phyloP scores from a whole-genome alignment of 345 rosid species.

The Syzygium grande region DNA sequence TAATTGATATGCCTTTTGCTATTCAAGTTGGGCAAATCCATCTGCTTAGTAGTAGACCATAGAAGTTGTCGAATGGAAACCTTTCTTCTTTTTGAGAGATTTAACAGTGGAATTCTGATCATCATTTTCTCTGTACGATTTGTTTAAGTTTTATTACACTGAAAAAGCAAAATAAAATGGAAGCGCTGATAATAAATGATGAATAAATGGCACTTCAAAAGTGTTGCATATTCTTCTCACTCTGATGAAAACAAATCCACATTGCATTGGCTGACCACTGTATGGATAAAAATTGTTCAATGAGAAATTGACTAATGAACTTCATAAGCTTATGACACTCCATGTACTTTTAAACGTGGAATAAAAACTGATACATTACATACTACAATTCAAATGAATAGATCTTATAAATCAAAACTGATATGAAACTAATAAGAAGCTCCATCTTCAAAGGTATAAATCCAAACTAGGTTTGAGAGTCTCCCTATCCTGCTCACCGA shows the following conservation, averaged over 20 bases:
- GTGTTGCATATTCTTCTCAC: too few species aligned
- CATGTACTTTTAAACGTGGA: not conserved
- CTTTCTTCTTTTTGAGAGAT: not conserved
- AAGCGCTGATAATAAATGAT: not conserved
- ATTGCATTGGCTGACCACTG: too few species aligned
- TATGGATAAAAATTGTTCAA: too few species aligned
- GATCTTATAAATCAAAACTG: not conserved
- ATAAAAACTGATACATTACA: not conserved
- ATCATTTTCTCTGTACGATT: not conserved
- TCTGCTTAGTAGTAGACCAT: too few species aligned
- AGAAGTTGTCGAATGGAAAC: not conserved
- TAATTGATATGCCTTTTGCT: not conserved
- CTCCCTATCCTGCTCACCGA: too few species aligned
- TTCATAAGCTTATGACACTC: not conserved
- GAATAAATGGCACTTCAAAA: not conserved
- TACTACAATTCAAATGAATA: too few species aligned
- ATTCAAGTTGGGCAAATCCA: too few species aligned
- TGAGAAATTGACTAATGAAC: too few species aligned
- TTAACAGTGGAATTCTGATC: not conserved
- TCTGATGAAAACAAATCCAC: too few species aligned
- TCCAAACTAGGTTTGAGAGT: not conserved
- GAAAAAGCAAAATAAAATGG: not conserved
- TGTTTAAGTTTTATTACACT: not conserved
- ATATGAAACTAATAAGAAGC: not conserved
- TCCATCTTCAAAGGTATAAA: not conserved